Percentiles rank a stretch among this genome's conserved stretches.
Conservation (phyloP, 352 stramenopile genomes). For the Phytophthora crassamura region DNA sequence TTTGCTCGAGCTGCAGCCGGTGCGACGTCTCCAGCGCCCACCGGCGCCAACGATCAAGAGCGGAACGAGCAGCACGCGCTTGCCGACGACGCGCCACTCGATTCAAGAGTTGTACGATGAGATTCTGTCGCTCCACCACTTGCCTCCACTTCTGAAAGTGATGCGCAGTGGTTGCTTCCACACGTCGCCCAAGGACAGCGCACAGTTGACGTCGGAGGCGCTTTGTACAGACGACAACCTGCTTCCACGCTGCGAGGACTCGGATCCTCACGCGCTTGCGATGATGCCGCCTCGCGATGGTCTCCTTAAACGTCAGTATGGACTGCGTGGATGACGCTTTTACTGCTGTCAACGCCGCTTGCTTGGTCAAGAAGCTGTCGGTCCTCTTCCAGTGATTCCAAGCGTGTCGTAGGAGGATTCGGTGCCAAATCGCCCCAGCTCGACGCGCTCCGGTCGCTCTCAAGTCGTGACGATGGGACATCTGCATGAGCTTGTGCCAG, state of each 20-base stretch:
- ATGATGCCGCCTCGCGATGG: slow-evolving; percentile 16
- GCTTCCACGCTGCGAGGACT: slow-evolving; percentile 17
- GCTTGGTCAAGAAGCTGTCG: slow-evolving; percentile 5
- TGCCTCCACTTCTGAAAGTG: slow-evolving; percentile 29
- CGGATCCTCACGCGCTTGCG: neutral
- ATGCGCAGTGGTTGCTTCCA: slow-evolving; percentile 10
- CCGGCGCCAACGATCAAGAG: slow-evolving; percentile 18
- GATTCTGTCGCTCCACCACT: slow-evolving; percentile 2
- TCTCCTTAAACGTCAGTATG: slow-evolving; percentile 21
- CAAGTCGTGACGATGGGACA: slow-evolving; percentile 4
- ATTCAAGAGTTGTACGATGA: slow-evolving; percentile 1
- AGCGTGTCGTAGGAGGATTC: slow-evolving; percentile 19
- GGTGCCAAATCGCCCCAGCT: slow-evolving; percentile 20
- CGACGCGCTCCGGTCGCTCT: slow-evolving; percentile 12
- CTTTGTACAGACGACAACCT: neutral
- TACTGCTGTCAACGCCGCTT: slow-evolving; percentile 3
- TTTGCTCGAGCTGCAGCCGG: slow-evolving; percentile 18
- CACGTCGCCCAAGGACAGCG: neutral
- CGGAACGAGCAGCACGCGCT: slow-evolving; percentile 9
- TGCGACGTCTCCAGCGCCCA: slow-evolving; percentile 15
- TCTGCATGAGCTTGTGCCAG: slow-evolving; percentile 22
- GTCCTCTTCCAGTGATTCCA: slow-evolving; percentile 31
- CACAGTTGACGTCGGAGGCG: slow-evolving; percentile 8
- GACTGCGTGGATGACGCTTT: slow-evolving; percentile 8
- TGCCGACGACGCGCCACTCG: slow-evolving; percentile 8